Evolutionary conservation across 805 yeast species (phyloP), one percentile per base, ranked within the genome.

Genomic region (Wickerhamiella bombiphila): DNA sequence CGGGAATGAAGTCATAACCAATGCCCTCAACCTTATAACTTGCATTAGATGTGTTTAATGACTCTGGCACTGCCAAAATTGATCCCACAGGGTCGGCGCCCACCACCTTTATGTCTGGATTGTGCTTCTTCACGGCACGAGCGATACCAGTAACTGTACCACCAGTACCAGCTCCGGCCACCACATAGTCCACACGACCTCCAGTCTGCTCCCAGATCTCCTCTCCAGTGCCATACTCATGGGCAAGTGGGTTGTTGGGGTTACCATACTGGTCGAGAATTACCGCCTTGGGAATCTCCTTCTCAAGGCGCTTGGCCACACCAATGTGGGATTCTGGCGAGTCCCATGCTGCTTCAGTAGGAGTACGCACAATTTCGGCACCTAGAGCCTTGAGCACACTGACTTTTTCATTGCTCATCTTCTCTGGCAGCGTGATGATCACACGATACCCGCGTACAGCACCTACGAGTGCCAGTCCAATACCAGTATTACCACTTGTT

Each of bases 151-250:
- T 64, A 54, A 81, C 76, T 38, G 94, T 81, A 61, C 94, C 94
- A 60, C 94, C 94, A 41, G 94, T 81, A 61, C 94, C 94, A 5
- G 94, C 93, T 57, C 94, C 94, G 28, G 93, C 93, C 38, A 82
- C 79, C 32, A 82, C 65, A 43, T 76, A 82, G 38, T 72, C 73
- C 38, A 82, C 65, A 42, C 74, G 69, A 25, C 86, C 81, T 19
- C 67, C 59, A 13, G 88, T 70, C 60, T 81, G 93, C 43, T 74
- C 73, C 75, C 85, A 80, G 51, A 81, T 81, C 61, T 81, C 94
- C 45, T 62, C 73, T 39, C 93, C 94, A 17, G 94, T 81, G 38
- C 86, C 85, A 52, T 66, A 69, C 58, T 78, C 80, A 59, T 81
- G 94, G 29, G 93, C 93, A 29, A 69, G 64, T 34, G 93, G 93